These are phyloP conservation scores for Harrya chromipes DNA, from an alignment of 768 basidiomycete genomes.

Conservation along the genomic window DNA sequence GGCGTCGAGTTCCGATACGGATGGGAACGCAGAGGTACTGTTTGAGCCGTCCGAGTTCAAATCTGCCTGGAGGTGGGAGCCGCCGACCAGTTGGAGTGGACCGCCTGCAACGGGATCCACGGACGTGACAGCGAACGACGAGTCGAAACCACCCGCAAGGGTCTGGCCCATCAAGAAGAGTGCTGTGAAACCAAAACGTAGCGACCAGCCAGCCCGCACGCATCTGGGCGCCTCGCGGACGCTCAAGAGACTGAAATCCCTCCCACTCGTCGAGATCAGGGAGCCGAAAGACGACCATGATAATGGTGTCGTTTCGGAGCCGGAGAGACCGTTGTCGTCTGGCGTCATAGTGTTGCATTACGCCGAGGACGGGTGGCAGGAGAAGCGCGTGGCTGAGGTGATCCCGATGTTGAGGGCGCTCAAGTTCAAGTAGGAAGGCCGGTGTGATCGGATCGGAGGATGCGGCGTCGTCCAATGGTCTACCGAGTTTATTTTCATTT, in stretches of 20 bases:
- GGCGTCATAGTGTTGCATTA: conserved; percentile 11
- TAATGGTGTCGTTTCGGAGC: background rate
- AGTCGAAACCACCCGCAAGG: background rate
- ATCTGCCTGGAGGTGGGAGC: conserved; percentile 13
- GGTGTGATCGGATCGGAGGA: background rate
- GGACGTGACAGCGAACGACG: background rate
- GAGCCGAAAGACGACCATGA: background rate
- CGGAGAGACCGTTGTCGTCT: background rate
- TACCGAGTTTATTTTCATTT: background rate
- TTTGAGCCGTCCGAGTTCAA: background rate
- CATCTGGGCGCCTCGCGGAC: background rate
- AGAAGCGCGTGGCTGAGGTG: conserved; percentile 26
- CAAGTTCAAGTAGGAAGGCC: conserved; percentile 12
- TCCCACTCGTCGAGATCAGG: background rate
- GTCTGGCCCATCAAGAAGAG: background rate
- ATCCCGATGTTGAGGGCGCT: conserved; percentile 29
- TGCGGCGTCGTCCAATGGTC: background rate
- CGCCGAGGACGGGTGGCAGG: conserved; percentile 17
- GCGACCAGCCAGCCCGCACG: background rate
- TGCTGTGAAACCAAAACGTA: background rate
- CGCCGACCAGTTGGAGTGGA: conserved; percentile 27
- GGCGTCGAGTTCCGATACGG: background rate
- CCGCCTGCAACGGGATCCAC: background rate
- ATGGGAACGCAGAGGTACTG: background rate
- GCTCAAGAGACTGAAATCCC: background rate